Conservation (phyloP, 768 basidiomycete genomes). For the Suillus discolor region DNA sequence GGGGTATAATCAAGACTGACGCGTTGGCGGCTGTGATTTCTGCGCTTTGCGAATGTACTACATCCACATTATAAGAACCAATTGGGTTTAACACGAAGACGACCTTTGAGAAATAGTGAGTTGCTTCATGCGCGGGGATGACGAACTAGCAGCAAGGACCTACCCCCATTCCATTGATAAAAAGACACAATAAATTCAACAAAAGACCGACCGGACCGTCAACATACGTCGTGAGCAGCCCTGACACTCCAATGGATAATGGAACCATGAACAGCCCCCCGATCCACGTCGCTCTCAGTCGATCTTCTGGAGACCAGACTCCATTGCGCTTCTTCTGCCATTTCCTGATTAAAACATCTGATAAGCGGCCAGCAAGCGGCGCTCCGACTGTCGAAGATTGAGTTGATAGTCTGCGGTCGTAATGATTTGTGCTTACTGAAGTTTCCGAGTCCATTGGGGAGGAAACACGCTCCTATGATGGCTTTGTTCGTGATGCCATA, state of each 20-base stretch:
- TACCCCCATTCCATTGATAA: conserved; percentile 64
- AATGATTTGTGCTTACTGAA: conserved; percentile 26
- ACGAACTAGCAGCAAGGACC: conserved; percentile 12
- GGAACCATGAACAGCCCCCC: conserved; percentile 51
- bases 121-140: not conserved
- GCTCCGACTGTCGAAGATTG: conserved; percentile 51
- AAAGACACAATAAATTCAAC: conserved; percentile 52
- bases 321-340: conserved; percentile 51
- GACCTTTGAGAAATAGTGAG: conserved; percentile 34
- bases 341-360: conserved; percentile 49
- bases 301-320: conserved; percentile 63
- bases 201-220: conserved; percentile 46
- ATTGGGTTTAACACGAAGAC: conserved; percentile 54
- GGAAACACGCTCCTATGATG: conserved; percentile 38
- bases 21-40: conserved; percentile 53
- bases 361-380: conserved; percentile 54
- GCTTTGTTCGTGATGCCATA: conserved; percentile 39
- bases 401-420: not conserved
- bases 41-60: conserved; percentile 57
- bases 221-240: conserved; percentile 49
- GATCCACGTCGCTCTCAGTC: conserved; percentile 49
- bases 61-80: conserved; percentile 58
- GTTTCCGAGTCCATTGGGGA: conserved; percentile 38
- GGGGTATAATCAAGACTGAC: not conserved
- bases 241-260: conserved; percentile 46